Evolutionary conservation across 805 yeast genomes (phyloP).

Genomic region (Kurtzmaniella cleridarum): DNA sequence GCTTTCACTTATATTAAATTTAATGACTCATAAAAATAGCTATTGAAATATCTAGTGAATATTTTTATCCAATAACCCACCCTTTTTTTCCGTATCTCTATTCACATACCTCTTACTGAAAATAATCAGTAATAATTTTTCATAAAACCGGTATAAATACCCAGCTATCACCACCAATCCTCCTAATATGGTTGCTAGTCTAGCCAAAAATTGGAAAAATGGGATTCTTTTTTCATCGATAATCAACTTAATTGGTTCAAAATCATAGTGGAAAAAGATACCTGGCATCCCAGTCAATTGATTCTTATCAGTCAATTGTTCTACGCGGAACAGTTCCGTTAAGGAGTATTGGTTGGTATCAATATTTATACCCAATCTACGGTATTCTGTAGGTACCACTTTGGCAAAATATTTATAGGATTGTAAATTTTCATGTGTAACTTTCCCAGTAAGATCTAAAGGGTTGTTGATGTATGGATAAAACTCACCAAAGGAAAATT

Average conservation of each 20-base stretch:
- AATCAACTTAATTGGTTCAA: slow-evolving; percentile 76
- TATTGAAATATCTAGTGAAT: too few relatives aligned
- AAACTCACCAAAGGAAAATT: slow-evolving; percentile 86
- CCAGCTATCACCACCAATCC: slow-evolving; percentile 70
- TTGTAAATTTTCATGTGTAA: slow-evolving; percentile 43
- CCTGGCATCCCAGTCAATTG: slow-evolving; percentile 55
- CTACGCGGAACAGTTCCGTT: slow-evolving; percentile 41
- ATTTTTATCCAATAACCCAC: slow-evolving; percentile 23
- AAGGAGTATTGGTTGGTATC: slow-evolving; percentile 86
- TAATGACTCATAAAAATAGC: too few relatives aligned
- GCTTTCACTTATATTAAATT: too few relatives aligned
- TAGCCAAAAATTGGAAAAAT: slow-evolving; percentile 70
- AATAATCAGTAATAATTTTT: slow-evolving; percentile 42
- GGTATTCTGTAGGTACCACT: slow-evolving; percentile 79
- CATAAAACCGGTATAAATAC: slow-evolving; percentile 57
- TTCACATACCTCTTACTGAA: slow-evolving; percentile 56
- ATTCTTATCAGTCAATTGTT: slow-evolving; percentile 9
- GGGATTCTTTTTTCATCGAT: slow-evolving; percentile 69
- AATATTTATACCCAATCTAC: slow-evolving; percentile 62
- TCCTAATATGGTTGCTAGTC: slow-evolving; percentile 76
- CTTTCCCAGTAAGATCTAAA: slow-evolving; percentile 69
- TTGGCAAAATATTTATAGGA: slow-evolving; percentile 62
- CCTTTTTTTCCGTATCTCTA: slow-evolving; percentile 43
- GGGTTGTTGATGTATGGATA: slow-evolving; percentile 85
- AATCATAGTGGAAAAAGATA: slow-evolving; percentile 75